Percentiles rank a stretch among this genome's conserved stretches.
Conservation (phyloP, 257 asterid genomes). For the Gentiana straminea region DNA sequence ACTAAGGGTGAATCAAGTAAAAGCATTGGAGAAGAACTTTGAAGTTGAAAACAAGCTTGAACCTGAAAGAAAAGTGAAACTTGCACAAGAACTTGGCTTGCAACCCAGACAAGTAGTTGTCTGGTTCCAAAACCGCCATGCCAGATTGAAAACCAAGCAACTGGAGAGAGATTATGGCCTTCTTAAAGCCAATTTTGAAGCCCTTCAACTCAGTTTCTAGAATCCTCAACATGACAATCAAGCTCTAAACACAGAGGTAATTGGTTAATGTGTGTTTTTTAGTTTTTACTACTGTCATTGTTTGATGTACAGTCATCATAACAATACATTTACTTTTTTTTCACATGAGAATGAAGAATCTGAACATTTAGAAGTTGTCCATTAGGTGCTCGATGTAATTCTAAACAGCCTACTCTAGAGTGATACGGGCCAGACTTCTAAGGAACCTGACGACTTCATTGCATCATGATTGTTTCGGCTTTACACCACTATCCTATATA, state of each 20-base stretch:
- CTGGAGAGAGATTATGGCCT: slow-evolving; percentile 68
- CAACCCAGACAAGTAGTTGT: slow-evolving; percentile 96
- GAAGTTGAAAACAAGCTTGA: slow-evolving; percentile 90
- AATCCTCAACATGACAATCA: slow-evolving; percentile 52
- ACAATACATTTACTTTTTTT: too few relatives aligned
- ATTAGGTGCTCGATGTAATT: too few relatives aligned
- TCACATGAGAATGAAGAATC: too few relatives aligned
- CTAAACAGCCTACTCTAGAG: too few relatives aligned
- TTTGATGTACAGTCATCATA: too few relatives aligned
- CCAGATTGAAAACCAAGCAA: slow-evolving; percentile 86
- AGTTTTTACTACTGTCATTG: too few relatives aligned
- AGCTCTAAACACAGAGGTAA: slow-evolving; percentile 53
- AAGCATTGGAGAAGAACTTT: slow-evolving; percentile 79
- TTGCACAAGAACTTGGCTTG: slow-evolving; percentile 72
- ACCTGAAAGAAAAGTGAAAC: slow-evolving; percentile 75
- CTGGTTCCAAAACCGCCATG: slow-evolving; percentile 96
- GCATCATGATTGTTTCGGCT: too few relatives aligned
- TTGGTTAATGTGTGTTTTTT: too few relatives aligned
- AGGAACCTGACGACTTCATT: too few relatives aligned
- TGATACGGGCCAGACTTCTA: too few relatives aligned
- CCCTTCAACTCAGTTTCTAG: slow-evolving; percentile 44
- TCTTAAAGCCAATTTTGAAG: slow-evolving; percentile 60
- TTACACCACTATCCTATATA: too few relatives aligned
- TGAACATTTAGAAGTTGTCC: too few relatives aligned
- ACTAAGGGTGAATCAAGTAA: slow-evolving; percentile 67